Base-by-base conservation (phyloP, 345 rosid species). In the Populus nigra region DNA sequence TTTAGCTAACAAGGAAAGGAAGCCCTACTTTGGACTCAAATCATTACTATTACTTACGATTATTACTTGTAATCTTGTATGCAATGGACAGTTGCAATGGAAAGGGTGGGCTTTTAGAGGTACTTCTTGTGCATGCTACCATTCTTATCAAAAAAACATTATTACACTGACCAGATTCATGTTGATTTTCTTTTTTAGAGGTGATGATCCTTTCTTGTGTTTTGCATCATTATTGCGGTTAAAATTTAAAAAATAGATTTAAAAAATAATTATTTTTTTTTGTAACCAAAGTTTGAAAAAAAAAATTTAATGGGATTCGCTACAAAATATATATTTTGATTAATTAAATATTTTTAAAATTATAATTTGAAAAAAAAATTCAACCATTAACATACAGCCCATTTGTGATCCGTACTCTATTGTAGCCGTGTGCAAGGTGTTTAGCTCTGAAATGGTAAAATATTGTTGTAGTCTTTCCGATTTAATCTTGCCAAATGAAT, bases 21-120 rank as follows among this genome's bases (percentile, higher is more conserved):
- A n/a, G 71, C 31, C 65, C 49, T 23, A 1, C 47, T n/a, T 39
- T 68, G 38, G 22, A 2, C 31, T 18, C 15, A 74, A 50, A 61
- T 71, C 80, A 71, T 77, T 77, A 77, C 73, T 18, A n/a, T n/a
- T 8, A 38, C 39, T 5, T 59, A 9, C 11, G 27, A 59, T 23
- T n/a, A 59, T 3, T 59, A 1, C 2, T 23, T n/a, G 27, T 55
- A 55, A 55, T 55, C 23, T 20, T 55, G 9, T 23, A 59, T 59
- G 25, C 15, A 23, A 59, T 23, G 65, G 15, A 23, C 45, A 33
- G 36, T 33, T 4, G 36, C 36, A 33, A 33, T 33, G 36, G 36
- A 33, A 33, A 33, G 59, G 38, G 53, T 49, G 20, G 59, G 62
- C 5, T 53, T 71, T 59, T 23, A 59, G 65, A n/a, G 65, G 15